These are phyloP conservation scores for Candolleomyces aberdarensis DNA, from an alignment of 768 basidiomycete species.

Conservation along the genomic window DNA sequence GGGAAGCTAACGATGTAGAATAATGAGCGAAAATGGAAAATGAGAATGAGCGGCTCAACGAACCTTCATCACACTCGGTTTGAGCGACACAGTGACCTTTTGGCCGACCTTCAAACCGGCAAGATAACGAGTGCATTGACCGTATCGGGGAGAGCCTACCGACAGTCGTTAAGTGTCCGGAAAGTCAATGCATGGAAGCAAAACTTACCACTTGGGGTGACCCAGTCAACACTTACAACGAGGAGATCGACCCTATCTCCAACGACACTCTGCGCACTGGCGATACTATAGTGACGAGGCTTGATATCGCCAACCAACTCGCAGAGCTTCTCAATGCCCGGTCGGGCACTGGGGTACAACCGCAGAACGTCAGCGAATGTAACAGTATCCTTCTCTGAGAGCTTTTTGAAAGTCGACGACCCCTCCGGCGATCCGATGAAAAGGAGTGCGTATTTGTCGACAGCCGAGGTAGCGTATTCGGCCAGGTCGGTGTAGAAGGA, in stretches of 20 bases:
- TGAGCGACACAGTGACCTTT: slow-evolving; percentile 95
- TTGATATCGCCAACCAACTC: slow-evolving; percentile 93
- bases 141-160: slow-evolving; percentile 72
- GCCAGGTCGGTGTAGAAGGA: slow-evolving; percentile 91
- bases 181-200: not conserved
- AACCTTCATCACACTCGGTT: slow-evolving; percentile 99
- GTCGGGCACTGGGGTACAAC: slow-evolving; percentile 74
- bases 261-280: slow-evolving; percentile 91
- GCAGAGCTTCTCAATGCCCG: slow-evolving; percentile 81
- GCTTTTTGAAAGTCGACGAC: slow-evolving; percentile 88
- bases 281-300: slow-evolving; percentile 97
- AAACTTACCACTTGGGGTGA: slow-evolving; percentile 71
- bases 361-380: slow-evolving; percentile 86
- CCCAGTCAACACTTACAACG: slow-evolving; percentile 96
- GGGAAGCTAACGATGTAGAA: slow-evolving; percentile 56
- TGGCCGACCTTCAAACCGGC: slow-evolving; percentile 79
- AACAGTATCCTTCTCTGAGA: slow-evolving; percentile 92
- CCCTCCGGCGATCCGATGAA: slow-evolving; percentile 97
- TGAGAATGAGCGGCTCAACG: slow-evolving; percentile 11
- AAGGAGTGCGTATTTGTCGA: slow-evolving; percentile 76
- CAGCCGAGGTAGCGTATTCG: slow-evolving; percentile 61
- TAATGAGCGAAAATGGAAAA: slow-evolving; percentile 10
- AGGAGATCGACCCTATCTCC: slow-evolving; percentile 93
- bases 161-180: slow-evolving; percentile 3
- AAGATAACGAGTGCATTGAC: slow-evolving; percentile 96